Evolutionary conservation across 306 rosid species (phyloP), one percentile per base, ranked within the genome.

Genomic region (Hylodesmum podocarpum): DNA sequence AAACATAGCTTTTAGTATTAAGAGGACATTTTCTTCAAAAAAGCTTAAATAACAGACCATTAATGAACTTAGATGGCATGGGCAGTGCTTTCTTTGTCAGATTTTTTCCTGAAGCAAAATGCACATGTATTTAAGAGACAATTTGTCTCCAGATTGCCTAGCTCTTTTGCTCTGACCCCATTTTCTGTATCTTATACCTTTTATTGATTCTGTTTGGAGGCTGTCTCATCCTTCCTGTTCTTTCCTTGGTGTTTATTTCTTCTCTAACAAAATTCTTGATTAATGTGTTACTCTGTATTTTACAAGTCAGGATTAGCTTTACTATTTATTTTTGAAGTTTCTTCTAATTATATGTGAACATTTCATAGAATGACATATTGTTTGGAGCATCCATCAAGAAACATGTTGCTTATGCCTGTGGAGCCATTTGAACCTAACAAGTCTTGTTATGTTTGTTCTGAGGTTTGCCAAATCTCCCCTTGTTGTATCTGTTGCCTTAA

Each of bases 381-480:
- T 80, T 86, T 91, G 50, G 99, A 96, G 75, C 90, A 92, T 83
- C 99, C 98, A 75, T 68, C 96, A 27, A 91, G 83, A 82, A 96
- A 89, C 85, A 82, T 89, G 91, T 81, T 96, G 77, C 93, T 96
- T 67, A 93, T 96, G 98, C 99, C 99, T 2, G 98, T 96, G 86
- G 97, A 89, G 76, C 99, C 98, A 65, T 91, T 91, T 88, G 98
- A 92, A 74, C 94, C 97, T 24, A 93, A 91, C 80, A 88, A 89
- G 76, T 89, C 97, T 27, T 96, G 99, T 82, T 96, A 96, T 79
- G 99, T 96, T 78, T 96, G 99, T 81, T 96, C 99, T 5, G 99
- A 93, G 97, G 99, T 87, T 76, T 72, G 68, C 14, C 39, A 5
- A 54, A 31, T 77, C 28, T 18, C 49, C 22, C 61, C 36, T 73